Percentiles rank a stretch among this genome's conserved stretches.
Conservation (phyloP, 139 green algal species). For the Desmodesmus armatus region DNA sequence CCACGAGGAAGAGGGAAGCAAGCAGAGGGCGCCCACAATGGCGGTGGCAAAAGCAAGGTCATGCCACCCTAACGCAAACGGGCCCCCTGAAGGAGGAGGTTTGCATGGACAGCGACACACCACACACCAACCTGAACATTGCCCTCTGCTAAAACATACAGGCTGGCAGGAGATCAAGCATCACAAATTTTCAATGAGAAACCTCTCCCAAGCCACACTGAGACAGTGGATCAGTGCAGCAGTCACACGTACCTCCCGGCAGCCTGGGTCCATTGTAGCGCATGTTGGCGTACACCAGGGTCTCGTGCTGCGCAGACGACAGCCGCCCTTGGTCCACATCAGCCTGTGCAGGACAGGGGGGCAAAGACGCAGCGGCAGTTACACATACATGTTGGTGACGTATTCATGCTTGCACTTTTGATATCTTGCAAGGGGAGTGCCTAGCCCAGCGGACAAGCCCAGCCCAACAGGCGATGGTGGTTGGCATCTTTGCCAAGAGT, state of each 20-base stretch:
- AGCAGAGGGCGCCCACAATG: not conserved
- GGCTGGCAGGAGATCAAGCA: too few species aligned
- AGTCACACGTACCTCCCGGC: conserved; percentile 75
- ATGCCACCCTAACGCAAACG: too few species aligned
- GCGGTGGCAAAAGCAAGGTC: too few species aligned
- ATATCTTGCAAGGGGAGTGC: not conserved
- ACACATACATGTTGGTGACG: too few species aligned
- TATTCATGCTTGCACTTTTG: not conserved
- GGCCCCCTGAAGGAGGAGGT: too few species aligned
- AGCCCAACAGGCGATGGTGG: not conserved
- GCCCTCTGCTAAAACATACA: too few species aligned
- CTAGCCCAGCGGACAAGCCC: not conserved
- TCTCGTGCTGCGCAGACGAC: conserved; percentile 84
- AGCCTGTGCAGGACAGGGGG: not conserved
- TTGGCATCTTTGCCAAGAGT: not conserved
- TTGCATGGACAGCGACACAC: too few species aligned
- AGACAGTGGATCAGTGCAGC: too few species aligned
- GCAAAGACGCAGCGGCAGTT: not conserved
- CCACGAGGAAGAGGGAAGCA: not conserved
- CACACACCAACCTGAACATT: too few species aligned
- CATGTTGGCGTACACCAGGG: conserved; percentile 81
- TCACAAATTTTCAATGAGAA: too few species aligned
- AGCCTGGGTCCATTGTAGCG: conserved; percentile 62
- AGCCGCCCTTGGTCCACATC: conserved; percentile 53
- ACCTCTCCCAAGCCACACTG: too few species aligned